Base-by-base conservation (phyloP, 2,329 filamentous ascomycete genomes). In the Venturia aucupariae region DNA sequence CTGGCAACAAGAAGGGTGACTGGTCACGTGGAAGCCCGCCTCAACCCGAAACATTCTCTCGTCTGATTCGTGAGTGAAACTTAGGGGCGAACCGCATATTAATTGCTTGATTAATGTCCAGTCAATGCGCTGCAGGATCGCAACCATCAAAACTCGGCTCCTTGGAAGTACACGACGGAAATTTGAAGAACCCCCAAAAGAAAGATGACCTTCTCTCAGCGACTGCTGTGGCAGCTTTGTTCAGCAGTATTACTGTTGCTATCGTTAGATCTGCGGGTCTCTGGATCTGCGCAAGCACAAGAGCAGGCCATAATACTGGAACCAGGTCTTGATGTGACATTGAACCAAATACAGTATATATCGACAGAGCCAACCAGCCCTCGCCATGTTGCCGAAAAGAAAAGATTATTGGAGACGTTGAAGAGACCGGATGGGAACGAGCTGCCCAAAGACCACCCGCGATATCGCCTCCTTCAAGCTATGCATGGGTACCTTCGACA, bases 401-500 rank as follows among this genome's bases (percentile, higher is more conserved):
- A 62, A 17, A 48, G 46, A 46, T 51, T 48, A 27, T 4, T 48
- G 32, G 35, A 62, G 30, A 19, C 24, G 24, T 38, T 42, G 30
- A 51, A 32, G 22, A 62, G 42, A 27, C 27, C 60, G 10, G 46
- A 44, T 22, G 42, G n/a, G 17, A 13, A 13, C 24, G 42, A 30
- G 13, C n/a, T 38, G 59, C 15, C n/a, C 6, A 27, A 41, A 10
- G 42, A 46, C 17, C 46, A 59, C 38, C 30, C 46, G 38, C 62
- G 62, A 24, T 64, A 64, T 59, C 51, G 62, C 19, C 35, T 64
- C 7, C 48, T 64, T 2, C 24, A 59, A 35, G 30, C 38, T 5
- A 38, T 64, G 46, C 51, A 64, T 59, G 62, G 62, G 11, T 59
- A 35, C 32, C 2, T 41, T 30, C 62, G 62, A 30, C 35, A 64